Conservation (phyloP, 148 eudicot genomes). For the Spergularia bocconei region DNA sequence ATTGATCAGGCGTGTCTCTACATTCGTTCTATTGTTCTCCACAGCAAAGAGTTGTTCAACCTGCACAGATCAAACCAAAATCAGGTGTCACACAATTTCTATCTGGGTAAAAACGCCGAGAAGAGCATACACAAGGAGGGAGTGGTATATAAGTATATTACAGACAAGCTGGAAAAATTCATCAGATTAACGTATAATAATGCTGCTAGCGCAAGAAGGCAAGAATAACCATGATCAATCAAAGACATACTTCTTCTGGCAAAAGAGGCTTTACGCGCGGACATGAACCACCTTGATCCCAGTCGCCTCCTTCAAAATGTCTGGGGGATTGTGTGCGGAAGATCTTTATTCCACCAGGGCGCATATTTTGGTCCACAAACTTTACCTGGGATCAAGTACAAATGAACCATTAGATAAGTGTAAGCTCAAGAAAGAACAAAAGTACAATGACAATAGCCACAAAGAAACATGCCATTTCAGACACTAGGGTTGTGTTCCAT, state of each 20-base stretch:
- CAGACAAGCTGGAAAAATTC: background rate
- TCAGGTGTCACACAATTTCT: background rate
- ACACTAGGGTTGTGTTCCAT: background rate
- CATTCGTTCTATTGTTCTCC: slow-evolving; percentile 79
- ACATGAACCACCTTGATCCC: slow-evolving; percentile 95
- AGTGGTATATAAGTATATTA: background rate
- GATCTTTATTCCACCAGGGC: slow-evolving; percentile 46
- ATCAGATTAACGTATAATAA: background rate
- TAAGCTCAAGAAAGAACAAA: background rate
- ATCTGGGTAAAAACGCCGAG: background rate
- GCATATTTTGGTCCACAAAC: slow-evolving; percentile 57
- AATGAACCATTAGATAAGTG: background rate
- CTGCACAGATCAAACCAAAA: slow-evolving; percentile 31
- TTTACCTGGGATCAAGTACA: slow-evolving; percentile 38
- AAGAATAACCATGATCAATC: background rate
- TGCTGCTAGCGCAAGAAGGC: background rate
- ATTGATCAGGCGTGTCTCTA: slow-evolving; percentile 76
- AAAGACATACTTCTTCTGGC: slow-evolving; percentile 45
- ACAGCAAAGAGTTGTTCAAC: slow-evolving; percentile 63
- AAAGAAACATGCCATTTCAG: background rate
- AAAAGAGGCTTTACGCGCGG: slow-evolving; percentile 60
- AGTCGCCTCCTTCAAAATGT: slow-evolving; percentile 98
- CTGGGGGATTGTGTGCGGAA: slow-evolving; percentile 92
- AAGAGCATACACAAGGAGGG: background rate
- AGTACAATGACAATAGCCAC: background rate